These are phyloP conservation scores for Wilcoxina mikolae DNA, from an alignment of 495 filamentous ascomycete species.

Conservation along the genomic window DNA sequence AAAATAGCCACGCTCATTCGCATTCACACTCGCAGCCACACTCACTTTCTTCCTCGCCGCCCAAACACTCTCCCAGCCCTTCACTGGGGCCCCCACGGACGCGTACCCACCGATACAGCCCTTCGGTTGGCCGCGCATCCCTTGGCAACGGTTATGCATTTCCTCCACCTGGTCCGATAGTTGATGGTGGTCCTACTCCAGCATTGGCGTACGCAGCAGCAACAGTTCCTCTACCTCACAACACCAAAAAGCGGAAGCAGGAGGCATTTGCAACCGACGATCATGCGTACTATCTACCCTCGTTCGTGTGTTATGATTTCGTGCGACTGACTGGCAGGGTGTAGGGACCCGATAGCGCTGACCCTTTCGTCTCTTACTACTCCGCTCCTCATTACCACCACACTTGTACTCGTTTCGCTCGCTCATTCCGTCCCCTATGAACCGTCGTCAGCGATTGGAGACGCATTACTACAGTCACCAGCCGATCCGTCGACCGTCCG, in stretches of 20 bases:
- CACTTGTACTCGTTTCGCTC: constrained; percentile 9
- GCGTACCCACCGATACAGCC: constrained; percentile 3
- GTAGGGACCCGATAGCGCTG: constrained; percentile 4
- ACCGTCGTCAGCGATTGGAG: background rate
- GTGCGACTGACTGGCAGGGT: background rate
- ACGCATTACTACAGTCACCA: background rate
- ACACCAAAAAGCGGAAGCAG: background rate
- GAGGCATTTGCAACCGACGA: background rate
- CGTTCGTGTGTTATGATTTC: background rate
- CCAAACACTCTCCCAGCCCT: background rate
- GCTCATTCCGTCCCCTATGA: background rate
- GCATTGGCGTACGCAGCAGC: constrained; percentile 3
- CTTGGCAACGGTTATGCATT: background rate
- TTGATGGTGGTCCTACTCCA: background rate
- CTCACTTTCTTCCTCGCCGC: background rate
- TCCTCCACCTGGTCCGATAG: background rate
- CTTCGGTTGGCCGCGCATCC: background rate
- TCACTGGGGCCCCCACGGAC: background rate
- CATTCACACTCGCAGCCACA: constrained; percentile 1
- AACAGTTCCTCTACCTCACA: background rate
- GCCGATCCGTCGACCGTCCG: background rate
- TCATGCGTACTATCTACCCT: background rate
- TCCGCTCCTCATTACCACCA: constrained; percentile 4
- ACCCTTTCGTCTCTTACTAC: constrained; percentile 2
- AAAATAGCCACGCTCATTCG: constrained; percentile 6